Evolutionary conservation across 768 basidiomycete genomes (phyloP).

Genomic region (Cystoderma amianthinum): DNA sequence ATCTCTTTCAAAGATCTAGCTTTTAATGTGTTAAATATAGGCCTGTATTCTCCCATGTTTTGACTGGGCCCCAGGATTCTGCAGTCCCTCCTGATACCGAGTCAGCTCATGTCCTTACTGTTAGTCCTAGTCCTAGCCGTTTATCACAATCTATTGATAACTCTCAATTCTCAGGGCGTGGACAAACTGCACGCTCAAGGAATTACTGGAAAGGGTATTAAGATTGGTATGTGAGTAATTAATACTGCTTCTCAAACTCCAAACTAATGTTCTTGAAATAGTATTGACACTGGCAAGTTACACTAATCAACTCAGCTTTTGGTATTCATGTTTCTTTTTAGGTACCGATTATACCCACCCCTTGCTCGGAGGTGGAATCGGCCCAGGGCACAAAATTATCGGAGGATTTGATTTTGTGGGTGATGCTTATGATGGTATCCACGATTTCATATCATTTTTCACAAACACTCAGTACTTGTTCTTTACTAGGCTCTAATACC

Average conservation of each 20-base stretch:
- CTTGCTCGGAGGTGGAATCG: conserved; percentile 44
- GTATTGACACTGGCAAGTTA: no score
- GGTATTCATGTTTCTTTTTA: conserved; percentile 9
- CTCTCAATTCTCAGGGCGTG: conserved; percentile 39
- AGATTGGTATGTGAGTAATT: conserved; percentile 58
- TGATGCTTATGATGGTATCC: conserved; percentile 38
- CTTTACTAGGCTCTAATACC: conserved; percentile 36
- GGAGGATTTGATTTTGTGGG: conserved; percentile 57
- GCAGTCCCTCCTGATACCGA: conserved; percentile 35
- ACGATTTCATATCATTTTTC: background rate
- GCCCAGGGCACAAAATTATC: conserved; percentile 43
- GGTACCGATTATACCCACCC: conserved; percentile 53
- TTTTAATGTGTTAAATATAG: no score
- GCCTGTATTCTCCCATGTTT: conserved; percentile 34
- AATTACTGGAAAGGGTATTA: conserved; percentile 55
- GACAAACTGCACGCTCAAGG: conserved; percentile 60
- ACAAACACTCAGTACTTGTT: background rate
- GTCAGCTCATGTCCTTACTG: conserved; percentile 49
- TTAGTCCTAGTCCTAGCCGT: conserved; percentile 14
- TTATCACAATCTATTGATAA: conserved; percentile 9
- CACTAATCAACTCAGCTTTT: no score
- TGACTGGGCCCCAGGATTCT: conserved; percentile 32
- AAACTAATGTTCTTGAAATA: no score
- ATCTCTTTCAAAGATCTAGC: no score
- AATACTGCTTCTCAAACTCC: no score